Base-by-base conservation (phyloP, 495 filamentous ascomycete species). In the Neurospora sp. region DNA sequence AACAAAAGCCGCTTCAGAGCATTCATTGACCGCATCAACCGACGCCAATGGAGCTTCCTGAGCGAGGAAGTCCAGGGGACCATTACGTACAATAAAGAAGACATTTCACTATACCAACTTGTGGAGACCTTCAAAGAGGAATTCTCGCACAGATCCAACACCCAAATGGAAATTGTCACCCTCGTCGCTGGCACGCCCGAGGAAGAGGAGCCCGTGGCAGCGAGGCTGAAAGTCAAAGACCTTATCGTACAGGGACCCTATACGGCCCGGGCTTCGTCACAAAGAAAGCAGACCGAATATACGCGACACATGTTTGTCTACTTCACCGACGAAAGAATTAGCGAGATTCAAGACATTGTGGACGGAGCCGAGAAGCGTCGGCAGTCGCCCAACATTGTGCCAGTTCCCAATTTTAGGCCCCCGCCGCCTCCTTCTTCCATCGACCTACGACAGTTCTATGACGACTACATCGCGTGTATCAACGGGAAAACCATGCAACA, bases 401-500 rank as follows among this genome's bases (percentile, higher is more conserved):
- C 69, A 11, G 59, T 74, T 27, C 73, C 72, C 11, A 23, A 23
- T 0, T 46, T 76, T 8, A 69, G 72, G 23, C 75, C 74, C 39
- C 77, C 76, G 27, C 76, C 74, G 59, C 73, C 62, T 11, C 72
- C 71, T 20, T 69, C 74, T 1, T 74, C 76, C 16, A 73, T 76
- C 6, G 72, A 75, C 69, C 48, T 74, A 39, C 62, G 42, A 5
- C 39, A 70, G n/a, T 78, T 79, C 16, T 80, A 82, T 44, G 66
- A 72, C 6, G 59, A 72, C 5, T 82, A 81, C 59, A 78, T 82
- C 18, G 69, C 71, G 9, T 79, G 74, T 73, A 79, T 82, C 73
- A 81, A 81, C 70, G 73, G 35, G 40, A 74, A 76, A n/a, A 74
- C 69, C 4, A 78, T 82, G 76, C 71, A 54, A 18, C 42, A 73